Evolutionary conservation across 805 yeast genomes (phyloP), one percentile per base, ranked within the genome.

Genomic region (Cyberlindnera japonica): DNA sequence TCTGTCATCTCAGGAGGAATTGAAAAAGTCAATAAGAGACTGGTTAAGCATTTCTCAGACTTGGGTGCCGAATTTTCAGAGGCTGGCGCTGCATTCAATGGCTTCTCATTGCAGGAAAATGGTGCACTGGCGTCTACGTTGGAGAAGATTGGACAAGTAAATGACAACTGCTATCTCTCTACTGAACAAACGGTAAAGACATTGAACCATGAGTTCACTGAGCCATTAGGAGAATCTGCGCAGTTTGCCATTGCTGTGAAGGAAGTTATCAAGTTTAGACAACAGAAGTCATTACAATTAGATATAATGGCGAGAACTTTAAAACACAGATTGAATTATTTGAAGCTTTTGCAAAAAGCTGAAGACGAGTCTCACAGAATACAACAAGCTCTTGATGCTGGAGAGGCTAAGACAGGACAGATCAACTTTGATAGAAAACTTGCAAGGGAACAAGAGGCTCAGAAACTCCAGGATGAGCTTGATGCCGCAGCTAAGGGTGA

Each of bases 61-160:
- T 53, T 82, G 31, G 74, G 85, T 0, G 59, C 68, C 10, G 87
- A 81, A 50, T 74, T 80, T 44, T 77, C 85, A 0, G 95, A 86
- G 47, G 66, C 85, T 13, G 95, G 95, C 3, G 81, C 79, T 2
- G 70, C 71, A 42, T 77, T 74, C 54, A 79, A 79, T 49, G 77
- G 79, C 1, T 75, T 79, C 54, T 69, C 78, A 39, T 57, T 79
- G 28, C 80, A 79, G 49, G 69, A 66, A 37, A 39, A 40, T 22
- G 43, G 52, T 4, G 32, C 44, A 23, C 72, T 76, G 43, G 78
- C 76, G 46, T 61, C 75, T 5, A 75, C 77, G 1, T 59, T 80
- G 39, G 98, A 93, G 57, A 78, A 80, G 48, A 73, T 87, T 24
- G 97, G 98, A 1, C 90, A 85, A 55, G 82, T 86, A 1, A 80